Conservation (phyloP, 768 basidiomycete genomes). For the Pisolithus sp. region DNA sequence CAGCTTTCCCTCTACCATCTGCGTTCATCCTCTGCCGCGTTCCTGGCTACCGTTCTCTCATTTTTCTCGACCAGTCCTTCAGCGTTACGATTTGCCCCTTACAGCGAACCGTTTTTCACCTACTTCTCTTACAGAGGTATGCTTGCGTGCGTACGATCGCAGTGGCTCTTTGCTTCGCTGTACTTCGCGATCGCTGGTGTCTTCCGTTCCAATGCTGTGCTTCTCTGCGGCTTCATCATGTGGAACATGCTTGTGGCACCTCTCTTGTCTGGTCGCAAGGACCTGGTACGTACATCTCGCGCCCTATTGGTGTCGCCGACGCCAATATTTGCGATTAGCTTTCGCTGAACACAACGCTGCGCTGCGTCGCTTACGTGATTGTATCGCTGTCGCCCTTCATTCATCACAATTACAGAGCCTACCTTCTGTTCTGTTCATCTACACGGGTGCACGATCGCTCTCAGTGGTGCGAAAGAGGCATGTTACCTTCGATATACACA, state of each 20-base stretch:
- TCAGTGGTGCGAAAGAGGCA: constrained; percentile 55
- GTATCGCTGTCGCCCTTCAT: constrained; percentile 61
- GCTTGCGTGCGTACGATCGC: constrained; percentile 25
- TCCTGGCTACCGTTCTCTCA: constrained; percentile 58
- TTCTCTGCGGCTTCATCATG: constrained; percentile 69
- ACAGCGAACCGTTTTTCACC: constrained; percentile 84
- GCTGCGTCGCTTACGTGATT: constrained; percentile 36
- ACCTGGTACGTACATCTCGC: constrained; percentile 13
- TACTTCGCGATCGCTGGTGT: constrained; percentile 56
- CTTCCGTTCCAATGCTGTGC: constrained; percentile 75
- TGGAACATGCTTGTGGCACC: constrained; percentile 68
- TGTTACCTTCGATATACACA: constrained; percentile 68
- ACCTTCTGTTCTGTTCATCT: constrained; percentile 54
- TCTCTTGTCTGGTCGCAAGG: constrained; percentile 33
- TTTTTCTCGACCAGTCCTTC: constrained; percentile 77
- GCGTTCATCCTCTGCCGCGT: constrained; percentile 49
- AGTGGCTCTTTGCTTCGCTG: constrained; percentile 52
- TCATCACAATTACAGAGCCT: constrained; percentile 63
- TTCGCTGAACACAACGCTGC: constrained; percentile 24
- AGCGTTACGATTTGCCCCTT: constrained; percentile 64
- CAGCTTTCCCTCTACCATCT: constrained; percentile 55
- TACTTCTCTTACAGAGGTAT: constrained; percentile 60
- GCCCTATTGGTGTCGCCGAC: not conserved
- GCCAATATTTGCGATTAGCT: constrained; percentile 25
- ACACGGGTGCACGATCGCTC: constrained; percentile 13